These are phyloP conservation scores for Naganishia liquefaciens DNA, from an alignment of 1,284 basidiomycete species.

Conservation along the genomic window DNA sequence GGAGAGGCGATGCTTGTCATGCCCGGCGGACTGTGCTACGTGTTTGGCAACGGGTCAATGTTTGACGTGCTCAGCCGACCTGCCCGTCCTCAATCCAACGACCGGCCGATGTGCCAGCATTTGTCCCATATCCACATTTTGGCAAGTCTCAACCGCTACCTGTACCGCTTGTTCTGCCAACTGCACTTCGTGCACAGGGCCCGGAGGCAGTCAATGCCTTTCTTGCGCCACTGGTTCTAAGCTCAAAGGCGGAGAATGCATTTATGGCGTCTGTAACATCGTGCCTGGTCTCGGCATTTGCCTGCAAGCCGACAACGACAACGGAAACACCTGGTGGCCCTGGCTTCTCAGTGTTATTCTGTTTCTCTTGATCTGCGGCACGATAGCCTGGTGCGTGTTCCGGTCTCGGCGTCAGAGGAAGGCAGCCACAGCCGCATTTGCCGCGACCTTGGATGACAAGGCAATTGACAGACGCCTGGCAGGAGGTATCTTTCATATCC, in stretches of 20 bases:
- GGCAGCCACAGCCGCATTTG: conserved; percentile 45
- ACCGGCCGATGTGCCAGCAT: conserved; percentile 48
- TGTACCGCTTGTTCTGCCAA: conserved; percentile 48
- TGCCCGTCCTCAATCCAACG: conserved; percentile 45
- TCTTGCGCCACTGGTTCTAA: conserved; percentile 45
- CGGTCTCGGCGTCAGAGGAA: conserved; percentile 42
- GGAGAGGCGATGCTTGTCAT: conserved; percentile 44
- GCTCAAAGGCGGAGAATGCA: conserved; percentile 48
- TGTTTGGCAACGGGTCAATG: conserved; percentile 46
- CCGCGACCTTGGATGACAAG: conserved; percentile 40
- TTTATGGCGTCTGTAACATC: conserved; percentile 38
- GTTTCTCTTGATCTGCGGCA: conserved; percentile 33
- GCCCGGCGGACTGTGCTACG: conserved; percentile 52
- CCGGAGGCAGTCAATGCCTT: conserved; percentile 42
- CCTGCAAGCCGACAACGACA: conserved; percentile 38
- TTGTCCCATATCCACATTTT: conserved; percentile 48
- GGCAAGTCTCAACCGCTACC: conserved; percentile 37
- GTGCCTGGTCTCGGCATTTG: conserved; percentile 50
- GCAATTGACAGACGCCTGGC: conserved; percentile 37
- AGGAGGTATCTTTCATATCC: conserved; percentile 27
- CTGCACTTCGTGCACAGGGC: conserved; percentile 50
- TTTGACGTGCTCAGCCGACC: conserved; percentile 45
- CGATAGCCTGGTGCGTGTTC: conserved; percentile 39
- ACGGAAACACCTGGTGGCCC: conserved; percentile 34
- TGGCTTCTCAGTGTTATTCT: conserved; percentile 38